Evolutionary conservation across 306 rosid species (phyloP).

Genomic region (Neltuma alba): DNA sequence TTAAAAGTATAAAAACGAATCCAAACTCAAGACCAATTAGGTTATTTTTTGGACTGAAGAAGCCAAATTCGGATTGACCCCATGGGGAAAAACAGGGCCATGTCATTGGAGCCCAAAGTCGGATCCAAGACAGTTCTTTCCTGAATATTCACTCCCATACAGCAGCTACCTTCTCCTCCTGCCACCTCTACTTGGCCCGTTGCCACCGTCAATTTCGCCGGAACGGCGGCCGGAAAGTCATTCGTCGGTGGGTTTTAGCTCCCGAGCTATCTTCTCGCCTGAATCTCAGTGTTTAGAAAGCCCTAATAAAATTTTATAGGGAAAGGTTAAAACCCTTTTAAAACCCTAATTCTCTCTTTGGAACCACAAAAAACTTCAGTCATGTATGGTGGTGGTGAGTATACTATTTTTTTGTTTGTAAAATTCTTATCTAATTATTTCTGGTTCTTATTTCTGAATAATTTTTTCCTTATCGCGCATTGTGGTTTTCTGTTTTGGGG

Average conservation of each 20-base stretch:
- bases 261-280: background rate
- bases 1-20: too few species aligned
- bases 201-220: background rate
- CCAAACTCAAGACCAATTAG: too few species aligned
- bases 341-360: slow-evolving; percentile 38
- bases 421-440: background rate
- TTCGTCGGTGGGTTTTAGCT: slow-evolving; percentile 6
- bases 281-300: slow-evolving; percentile 9
- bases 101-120: background rate
- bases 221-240: slow-evolving; percentile 10
- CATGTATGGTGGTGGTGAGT: slow-evolving; percentile 99
- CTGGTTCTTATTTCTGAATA: background rate
- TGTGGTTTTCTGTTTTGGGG: slow-evolving; percentile 4
- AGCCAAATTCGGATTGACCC: too few species aligned
- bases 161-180: too few species aligned
- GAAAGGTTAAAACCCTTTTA: slow-evolving; percentile 14
- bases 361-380: slow-evolving; percentile 4
- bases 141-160: background rate
- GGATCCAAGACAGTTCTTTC: background rate
- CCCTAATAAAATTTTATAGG: background rate
- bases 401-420: background rate
- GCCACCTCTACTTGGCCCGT: background rate
- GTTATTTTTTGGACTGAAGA: too few species aligned
- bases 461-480: background rate
- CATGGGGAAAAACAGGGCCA: background rate